These are phyloP conservation scores for Persicaria maculosa DNA, from an alignment of 148 eudicot genomes.

Conservation along the genomic window DNA sequence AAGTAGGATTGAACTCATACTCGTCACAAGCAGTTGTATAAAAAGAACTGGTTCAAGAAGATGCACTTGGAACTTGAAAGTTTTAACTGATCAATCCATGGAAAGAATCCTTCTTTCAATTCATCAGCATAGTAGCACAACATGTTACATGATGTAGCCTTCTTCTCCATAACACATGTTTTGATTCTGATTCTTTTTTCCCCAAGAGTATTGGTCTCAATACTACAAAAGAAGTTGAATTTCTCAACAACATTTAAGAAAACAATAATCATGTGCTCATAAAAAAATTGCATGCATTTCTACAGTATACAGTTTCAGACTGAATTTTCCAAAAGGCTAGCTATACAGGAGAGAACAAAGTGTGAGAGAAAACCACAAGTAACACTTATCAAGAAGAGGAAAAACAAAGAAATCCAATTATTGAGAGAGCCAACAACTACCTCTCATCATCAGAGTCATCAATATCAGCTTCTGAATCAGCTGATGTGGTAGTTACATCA, in stretches of 20 bases:
- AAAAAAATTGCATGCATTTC: background rate
- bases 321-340: background rate
- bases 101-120: slow-evolving; percentile 42
- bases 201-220: slow-evolving; percentile 34
- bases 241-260: background rate
- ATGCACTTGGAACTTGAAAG: background rate
- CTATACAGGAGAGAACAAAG: too few species aligned
- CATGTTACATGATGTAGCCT: slow-evolving; percentile 46
- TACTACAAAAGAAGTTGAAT: slow-evolving; percentile 21
- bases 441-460: too few species aligned
- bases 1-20: background rate
- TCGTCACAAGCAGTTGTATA: background rate
- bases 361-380: too few species aligned
- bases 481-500: too few species aligned
- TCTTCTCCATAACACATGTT: slow-evolving; percentile 38
- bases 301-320: background rate
- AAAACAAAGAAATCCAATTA: background rate
- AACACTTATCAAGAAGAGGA: background rate
- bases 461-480: too few species aligned
- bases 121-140: slow-evolving; percentile 44
- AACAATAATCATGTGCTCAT: background rate
- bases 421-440: slow-evolving; percentile 14
- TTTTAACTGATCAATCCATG: slow-evolving; percentile 37
- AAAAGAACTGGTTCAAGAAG: background rate
- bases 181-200: slow-evolving; percentile 38